Conservation (phyloP, 2,329 filamentous ascomycete genomes). For the Calonectria hawksworthii region DNA sequence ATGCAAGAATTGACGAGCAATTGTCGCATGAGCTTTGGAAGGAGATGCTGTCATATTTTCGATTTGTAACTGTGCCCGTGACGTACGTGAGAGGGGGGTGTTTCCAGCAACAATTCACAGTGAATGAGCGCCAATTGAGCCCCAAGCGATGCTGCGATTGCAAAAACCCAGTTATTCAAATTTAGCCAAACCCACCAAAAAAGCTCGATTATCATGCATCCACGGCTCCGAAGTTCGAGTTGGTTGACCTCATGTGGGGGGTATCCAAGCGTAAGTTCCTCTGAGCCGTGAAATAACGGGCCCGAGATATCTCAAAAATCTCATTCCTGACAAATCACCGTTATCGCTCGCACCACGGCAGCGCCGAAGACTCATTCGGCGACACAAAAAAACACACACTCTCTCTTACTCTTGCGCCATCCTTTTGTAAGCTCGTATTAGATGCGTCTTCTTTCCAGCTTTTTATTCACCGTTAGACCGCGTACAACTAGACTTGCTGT, state of each 20-base stretch:
- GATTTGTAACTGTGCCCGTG: background rate
- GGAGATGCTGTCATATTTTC: background rate
- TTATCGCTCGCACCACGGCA: conserved; percentile 34
- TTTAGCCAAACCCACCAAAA: background rate
- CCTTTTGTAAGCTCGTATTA: conserved; percentile 24
- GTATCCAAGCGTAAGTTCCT: conserved; percentile 29
- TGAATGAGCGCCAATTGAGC: background rate
- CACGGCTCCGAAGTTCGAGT: background rate
- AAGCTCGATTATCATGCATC: background rate
- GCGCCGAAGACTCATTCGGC: conserved; percentile 40
- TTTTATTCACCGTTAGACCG: conserved; percentile 36
- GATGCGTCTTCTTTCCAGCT: conserved; percentile 36
- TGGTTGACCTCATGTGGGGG: conserved; percentile 33
- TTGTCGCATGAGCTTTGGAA: background rate
- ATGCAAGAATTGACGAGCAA: background rate
- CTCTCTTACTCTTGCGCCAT: conserved; percentile 11
- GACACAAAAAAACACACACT: conserved; percentile 7
- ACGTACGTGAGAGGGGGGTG: background rate
- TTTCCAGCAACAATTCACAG: background rate
- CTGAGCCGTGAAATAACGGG: conserved; percentile 35
- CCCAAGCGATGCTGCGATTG: background rate
- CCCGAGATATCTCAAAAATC: conserved; percentile 28
- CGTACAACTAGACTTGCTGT: conserved; percentile 24
- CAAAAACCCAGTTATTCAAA: background rate
- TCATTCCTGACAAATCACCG: conserved; percentile 46